Evolutionary conservation across 2,329 filamentous ascomycete species (phyloP), one percentile per base, ranked within the genome.

Genomic region (Sporothrix pallida): DNA sequence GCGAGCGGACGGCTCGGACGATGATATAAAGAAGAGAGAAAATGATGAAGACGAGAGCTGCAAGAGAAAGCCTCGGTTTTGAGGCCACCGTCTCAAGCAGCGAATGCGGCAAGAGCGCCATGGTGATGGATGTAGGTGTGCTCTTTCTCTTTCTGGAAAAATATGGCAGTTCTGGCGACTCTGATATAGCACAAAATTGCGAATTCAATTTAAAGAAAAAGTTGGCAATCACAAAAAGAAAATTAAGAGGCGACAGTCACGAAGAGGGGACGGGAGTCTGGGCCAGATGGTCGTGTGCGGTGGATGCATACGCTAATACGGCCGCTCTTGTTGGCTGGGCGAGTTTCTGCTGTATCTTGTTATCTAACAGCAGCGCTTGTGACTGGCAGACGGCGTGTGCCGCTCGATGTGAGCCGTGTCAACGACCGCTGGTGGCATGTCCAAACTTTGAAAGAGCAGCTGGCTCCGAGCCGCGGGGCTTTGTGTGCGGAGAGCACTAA

Each of bases 1-100:
- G 82, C 20, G 83, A 73, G 8, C 37, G 67, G 3, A 20, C 31
- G 3, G 48, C 60, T 48, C 58, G 58, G n/a, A 78, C 31, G 26
- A 75, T 17, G 42, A 74, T 23, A 44, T 58, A 26, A 20, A 76
- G 46, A 31, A 75, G 15, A 26, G 78, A 31, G 31, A 72, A 9
- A 31, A 42, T 48, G 9, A 71, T 1, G 48, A 58, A 20, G 20
- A 68, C 46, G 8, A 44, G 17, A 2, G 26, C 67, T n/a, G 17
- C 48, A 7, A 54, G n/a, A 26, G 15, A 37, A 7, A 52, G 15
- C 46, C 15, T 31, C 13, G 65, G 31, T 26, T 20, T 52, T 3
- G 67, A 54, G 17, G 67, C 13, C 8, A 37, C 48, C n/a, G 17
- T 17, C 67, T 54, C 46, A 13, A 42, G 26, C 48, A 69, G 17